Percentiles rank a stretch among this genome's conserved stretches.
These are phyloP conservation scores for Phytophthora constricta DNA, from an alignment of 352 stramenopile species.

Conservation along the genomic window DNA sequence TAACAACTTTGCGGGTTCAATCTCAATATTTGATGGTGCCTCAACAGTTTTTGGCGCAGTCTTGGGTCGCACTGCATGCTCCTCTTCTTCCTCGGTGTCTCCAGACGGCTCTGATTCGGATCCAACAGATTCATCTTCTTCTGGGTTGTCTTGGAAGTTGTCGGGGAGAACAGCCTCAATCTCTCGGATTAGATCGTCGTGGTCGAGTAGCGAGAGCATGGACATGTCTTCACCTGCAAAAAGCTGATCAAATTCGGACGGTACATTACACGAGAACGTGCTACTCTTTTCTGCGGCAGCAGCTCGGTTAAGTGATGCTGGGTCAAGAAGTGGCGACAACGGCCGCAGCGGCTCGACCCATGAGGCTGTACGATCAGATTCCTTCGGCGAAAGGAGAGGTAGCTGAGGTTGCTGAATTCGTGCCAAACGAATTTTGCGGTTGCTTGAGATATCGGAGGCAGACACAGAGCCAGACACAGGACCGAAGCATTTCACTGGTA, in stretches of 20 bases:
- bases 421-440: slow-evolving; percentile 38
- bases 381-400: slow-evolving; percentile 3
- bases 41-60: slow-evolving; percentile 18
- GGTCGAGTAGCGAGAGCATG: slow-evolving; percentile 46
- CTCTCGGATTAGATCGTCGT: slow-evolving; percentile 68
- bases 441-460: slow-evolving; percentile 4
- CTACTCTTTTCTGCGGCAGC: slow-evolving; percentile 10
- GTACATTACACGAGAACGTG: slow-evolving; percentile 10
- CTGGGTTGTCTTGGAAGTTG: slow-evolving; percentile 43
- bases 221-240: slow-evolving; percentile 41
- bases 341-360: slow-evolving; percentile 15
- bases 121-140: slow-evolving; percentile 60
- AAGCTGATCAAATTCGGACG: slow-evolving; percentile 41
- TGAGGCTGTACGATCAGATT: slow-evolving; percentile 2
- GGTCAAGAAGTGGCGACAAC: slow-evolving; percentile 13
- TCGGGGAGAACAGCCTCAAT: slow-evolving; percentile 72
- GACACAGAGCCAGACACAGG: not conserved
- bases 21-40: slow-evolving; percentile 3
- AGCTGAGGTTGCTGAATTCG: slow-evolving; percentile 14
- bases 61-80: slow-evolving; percentile 47
- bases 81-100: slow-evolving; percentile 71
- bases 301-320: slow-evolving; percentile 6
- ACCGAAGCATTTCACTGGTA: slow-evolving; percentile 19
- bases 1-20: not conserved
- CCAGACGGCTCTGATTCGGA: slow-evolving; percentile 79